Evolutionary conservation across 169 alveolate genomes (phyloP).

Genomic region (Babesia ovata): DNA sequence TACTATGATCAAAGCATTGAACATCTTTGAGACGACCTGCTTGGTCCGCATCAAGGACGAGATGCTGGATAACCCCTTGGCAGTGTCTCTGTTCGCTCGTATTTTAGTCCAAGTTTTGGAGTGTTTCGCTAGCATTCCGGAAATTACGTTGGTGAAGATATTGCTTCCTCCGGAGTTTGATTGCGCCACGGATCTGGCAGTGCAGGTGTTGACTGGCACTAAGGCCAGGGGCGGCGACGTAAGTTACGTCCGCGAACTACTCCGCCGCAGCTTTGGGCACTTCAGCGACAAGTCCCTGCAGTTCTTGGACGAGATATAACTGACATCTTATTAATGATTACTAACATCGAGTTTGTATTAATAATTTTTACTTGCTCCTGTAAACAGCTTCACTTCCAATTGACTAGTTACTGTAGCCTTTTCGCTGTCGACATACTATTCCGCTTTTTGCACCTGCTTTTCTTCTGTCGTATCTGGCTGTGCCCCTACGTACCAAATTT

Average conservation of each 20-base stretch:
- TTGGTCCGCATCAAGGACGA: slow-evolving; percentile 53
- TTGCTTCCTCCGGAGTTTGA: slow-evolving; percentile 31
- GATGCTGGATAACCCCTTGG: slow-evolving; percentile 47
- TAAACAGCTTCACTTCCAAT: no score
- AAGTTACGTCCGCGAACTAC: slow-evolving; percentile 6
- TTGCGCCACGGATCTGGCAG: slow-evolving; percentile 32
- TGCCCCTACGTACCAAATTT: no score
- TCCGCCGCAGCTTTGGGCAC: not conserved
- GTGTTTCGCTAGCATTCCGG: slow-evolving; percentile 5
- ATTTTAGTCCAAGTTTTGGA: slow-evolving; percentile 14
- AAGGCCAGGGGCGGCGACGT: not conserved
- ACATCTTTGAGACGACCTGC: slow-evolving; percentile 19
- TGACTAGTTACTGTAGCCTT: no score
- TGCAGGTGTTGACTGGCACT: slow-evolving; percentile 4
- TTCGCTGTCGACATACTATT: no score
- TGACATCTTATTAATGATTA: no score
- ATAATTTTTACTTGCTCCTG: no score
- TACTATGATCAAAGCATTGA: not conserved
- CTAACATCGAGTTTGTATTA: no score
- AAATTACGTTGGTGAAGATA: slow-evolving; percentile 31
- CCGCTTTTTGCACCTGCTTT: no score
- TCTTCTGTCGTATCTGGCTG: no score
- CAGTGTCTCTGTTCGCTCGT: slow-evolving; percentile 20
- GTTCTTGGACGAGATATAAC: slow-evolving; percentile 5
- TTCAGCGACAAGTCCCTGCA: not conserved